phyloP scores from a whole-genome alignment of 2,329 filamentous ascomycete species.

The Berkeleyomyces rouxiae region DNA sequence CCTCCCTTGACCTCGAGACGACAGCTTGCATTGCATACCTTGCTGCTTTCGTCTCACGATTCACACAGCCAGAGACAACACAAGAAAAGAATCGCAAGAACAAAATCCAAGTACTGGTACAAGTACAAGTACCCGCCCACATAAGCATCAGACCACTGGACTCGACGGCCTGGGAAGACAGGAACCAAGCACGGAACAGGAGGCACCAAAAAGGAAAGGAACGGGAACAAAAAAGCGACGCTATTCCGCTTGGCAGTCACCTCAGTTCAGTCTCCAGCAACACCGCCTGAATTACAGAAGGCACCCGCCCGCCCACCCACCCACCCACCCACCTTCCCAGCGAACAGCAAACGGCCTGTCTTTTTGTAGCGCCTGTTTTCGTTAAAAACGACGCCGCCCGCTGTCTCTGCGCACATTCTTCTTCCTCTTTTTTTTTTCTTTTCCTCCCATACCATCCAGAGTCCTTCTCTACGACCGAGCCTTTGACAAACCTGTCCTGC shows the following conservation, averaged over 20 bases:
- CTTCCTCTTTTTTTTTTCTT: not conserved
- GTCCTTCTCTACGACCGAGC: not conserved
- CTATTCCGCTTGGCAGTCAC: not conserved
- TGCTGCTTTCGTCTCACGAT: not conserved
- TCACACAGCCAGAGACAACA: not conserved
- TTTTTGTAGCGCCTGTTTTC: not conserved
- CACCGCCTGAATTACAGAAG: not conserved
- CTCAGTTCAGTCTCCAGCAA: not conserved
- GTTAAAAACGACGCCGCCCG: not conserved
- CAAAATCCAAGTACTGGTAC: not conserved
- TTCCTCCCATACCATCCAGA: not conserved
- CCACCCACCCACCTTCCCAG: not conserved
- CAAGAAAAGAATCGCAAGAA: not conserved
- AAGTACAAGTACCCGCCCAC: not conserved
- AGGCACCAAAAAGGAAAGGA: not conserved
- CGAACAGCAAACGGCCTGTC: not conserved
- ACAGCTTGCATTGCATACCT: not conserved
- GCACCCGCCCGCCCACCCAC: not conserved
- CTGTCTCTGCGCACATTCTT: not conserved
- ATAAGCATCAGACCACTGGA: not conserved
- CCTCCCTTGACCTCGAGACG: not conserved
- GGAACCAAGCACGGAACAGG: not conserved
- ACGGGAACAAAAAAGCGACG: not conserved
- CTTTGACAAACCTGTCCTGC: conserved; percentile 9
- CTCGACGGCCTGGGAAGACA: not conserved